Conservation (phyloP, 345 rosid genomes). For the Moringa oleifera region DNA sequence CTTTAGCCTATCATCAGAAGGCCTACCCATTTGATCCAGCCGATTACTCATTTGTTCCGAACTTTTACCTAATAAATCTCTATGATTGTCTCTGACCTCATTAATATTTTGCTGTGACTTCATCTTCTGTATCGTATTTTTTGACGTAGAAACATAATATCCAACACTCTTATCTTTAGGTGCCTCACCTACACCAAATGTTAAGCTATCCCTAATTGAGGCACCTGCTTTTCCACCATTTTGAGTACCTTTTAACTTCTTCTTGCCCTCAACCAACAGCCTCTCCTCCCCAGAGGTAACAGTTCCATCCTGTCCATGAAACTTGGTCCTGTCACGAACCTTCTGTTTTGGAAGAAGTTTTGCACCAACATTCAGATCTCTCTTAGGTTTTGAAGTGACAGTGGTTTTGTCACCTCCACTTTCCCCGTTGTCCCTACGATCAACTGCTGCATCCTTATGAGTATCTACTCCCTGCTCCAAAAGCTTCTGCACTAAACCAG, state of each 20-base stretch:
- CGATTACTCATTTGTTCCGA: conserved; percentile 14
- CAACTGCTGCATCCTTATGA: conserved; percentile 15
- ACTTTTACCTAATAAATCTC: conserved; percentile 18
- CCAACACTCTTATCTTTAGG: conserved; percentile 38
- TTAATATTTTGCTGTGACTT: conserved; percentile 28
- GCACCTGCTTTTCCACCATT: conserved; percentile 23
- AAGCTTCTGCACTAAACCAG: conserved; percentile 18
- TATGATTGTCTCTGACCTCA: conserved; percentile 20
- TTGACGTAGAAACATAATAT: conserved; percentile 31
- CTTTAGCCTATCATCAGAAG: conserved; percentile 22
- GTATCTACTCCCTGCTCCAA: conserved; percentile 9
- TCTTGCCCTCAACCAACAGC: conserved; percentile 37
- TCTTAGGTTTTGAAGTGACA: conserved; percentile 27
- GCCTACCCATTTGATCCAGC: conserved; percentile 15
- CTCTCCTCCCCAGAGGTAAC: conserved; percentile 41
- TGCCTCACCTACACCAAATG: conserved; percentile 29
- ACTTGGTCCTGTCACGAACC: conserved; percentile 16
- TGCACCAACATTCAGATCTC: conserved; percentile 32
- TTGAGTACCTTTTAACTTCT: conserved; percentile 44
- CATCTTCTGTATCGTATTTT: conserved; percentile 49
- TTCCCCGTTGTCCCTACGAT: conserved; percentile 14
- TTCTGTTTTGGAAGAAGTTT: conserved; percentile 24
- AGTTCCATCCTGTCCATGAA: conserved; percentile 18
- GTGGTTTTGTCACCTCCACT: conserved; percentile 14
- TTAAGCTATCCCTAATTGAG: conserved; percentile 20